Base-by-base conservation (phyloP, 106 monocot species). In the Triglochin maritima region DNA sequence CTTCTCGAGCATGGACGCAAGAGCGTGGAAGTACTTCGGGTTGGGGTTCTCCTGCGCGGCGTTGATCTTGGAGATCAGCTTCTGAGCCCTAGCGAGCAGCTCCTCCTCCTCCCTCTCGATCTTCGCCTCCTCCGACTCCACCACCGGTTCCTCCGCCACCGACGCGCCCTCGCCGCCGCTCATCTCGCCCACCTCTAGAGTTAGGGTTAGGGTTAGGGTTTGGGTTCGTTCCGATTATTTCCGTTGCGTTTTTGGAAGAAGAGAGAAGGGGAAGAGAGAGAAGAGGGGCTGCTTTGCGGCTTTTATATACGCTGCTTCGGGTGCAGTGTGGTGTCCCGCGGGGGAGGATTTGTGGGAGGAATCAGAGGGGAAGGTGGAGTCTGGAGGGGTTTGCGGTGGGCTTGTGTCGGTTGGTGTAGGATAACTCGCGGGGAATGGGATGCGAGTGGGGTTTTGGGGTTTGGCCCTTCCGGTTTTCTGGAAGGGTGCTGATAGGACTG, bases 1-100 rank as follows among this genome's bases (percentile, higher is more conserved):
- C 6, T 64, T 50, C 65, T 96, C 96, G 56, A 91, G 83, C 63
- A 96, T 74, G 57, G 91, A 70, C n/a, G 96, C 91, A 13, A 96
- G 86, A 9, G 88, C 82, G 59, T 91, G 96, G 49, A 91, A 83
- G 52, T 78, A 77, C 62, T 76, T 86, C 69, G 96, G 88, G 69
- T 88, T 91, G 64, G 96, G 96, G 76, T 81, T 91, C 41, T 54
- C 71, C 75, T 80, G 80, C 2, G 79, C 48, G 5, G 76, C 79
- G 43, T 62, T 53, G 70, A 96, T 82, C 80, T 80, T 88, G n/a
- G 75, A 54, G 15, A 96, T 84, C 79, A 96, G 64, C 44, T 67
- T 56, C 78, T 88, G 85, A 50, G 91, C 85, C 73, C 80, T 70
- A 8, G 75, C 53, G 43, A 91, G 45, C 68, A 84, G n/a, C 44